Evolutionary conservation across 164 flowering plant genomes (phyloP).

Genomic region (Vitis cinerea): DNA sequence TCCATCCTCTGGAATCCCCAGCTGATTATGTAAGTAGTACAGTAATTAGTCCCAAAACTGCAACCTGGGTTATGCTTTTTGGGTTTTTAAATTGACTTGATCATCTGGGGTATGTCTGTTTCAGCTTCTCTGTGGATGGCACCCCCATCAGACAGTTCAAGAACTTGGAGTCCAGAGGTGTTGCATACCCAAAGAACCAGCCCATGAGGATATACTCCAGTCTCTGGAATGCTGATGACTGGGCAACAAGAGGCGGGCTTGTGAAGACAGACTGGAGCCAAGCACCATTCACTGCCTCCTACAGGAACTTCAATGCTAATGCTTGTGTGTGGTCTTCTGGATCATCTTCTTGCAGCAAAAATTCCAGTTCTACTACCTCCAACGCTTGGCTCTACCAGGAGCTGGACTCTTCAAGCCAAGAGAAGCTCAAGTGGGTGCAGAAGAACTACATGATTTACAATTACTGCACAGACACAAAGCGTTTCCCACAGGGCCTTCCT

Average conservation of each 20-base stretch:
- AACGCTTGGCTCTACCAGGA: slow-evolving; percentile 9
- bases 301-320: slow-evolving; percentile 26
- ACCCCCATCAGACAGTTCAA: slow-evolving; percentile 26
- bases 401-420: slow-evolving; percentile 9
- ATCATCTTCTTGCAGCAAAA: slow-evolving; percentile 6
- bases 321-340: slow-evolving; percentile 13
- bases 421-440: slow-evolving; percentile 18
- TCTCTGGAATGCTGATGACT: slow-evolving; percentile 45
- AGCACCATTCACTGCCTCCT: slow-evolving; percentile 39
- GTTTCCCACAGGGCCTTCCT: slow-evolving; percentile 24
- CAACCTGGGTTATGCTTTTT: too few species aligned
- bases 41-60: too few species aligned
- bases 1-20: slow-evolving; percentile 29
- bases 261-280: slow-evolving; percentile 41
- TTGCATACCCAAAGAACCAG: slow-evolving; percentile 29
- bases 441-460: slow-evolving; percentile 24
- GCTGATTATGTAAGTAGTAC: slow-evolving; percentile 15
- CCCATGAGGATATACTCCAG: slow-evolving; percentile 39
- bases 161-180: slow-evolving; percentile 22
- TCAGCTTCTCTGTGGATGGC: slow-evolving; percentile 25
- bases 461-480: slow-evolving; percentile 20
- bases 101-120: neutral
- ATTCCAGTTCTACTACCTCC: neutral
- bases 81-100: too few species aligned
- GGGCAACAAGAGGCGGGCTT: slow-evolving; percentile 42